Evolutionary conservation across 2,329 filamentous ascomycete genomes (phyloP), one percentile per base, ranked within the genome.

Genomic region (Pestalotiopsis fici): DNA sequence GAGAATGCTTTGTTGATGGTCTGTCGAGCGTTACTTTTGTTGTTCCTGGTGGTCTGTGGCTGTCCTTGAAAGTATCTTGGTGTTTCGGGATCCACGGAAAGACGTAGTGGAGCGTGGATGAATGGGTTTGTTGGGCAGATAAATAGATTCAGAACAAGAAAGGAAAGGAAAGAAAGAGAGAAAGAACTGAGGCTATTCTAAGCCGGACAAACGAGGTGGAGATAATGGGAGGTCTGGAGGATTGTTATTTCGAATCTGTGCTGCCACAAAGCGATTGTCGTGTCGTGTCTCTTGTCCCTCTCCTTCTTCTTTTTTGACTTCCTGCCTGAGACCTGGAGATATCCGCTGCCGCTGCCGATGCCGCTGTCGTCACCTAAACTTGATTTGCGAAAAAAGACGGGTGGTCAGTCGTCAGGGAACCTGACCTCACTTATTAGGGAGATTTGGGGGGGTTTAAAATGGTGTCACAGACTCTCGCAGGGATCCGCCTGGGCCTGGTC

Each of bases 401-500:
- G 43, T 50, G 43, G 43, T 50, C 43, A 50, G 21, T 21, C 31
- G 31, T 50, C 43, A 50, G 43, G n/a, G 21, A 50, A 21, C 6
- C 43, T 50, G 18, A 21, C 31, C 21, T 23, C 43, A 18, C 21
- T 50, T 50, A 50, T 50, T 50, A 50, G 43, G 43, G 43, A 50
- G 43, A 50, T 50, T 43, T 50, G 43, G 57, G 57, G 25, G 28
- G 57, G 27, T 60, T 60, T 60, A 60, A 60, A 37, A 60, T 35
- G 25, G 57, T 60, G 28, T 60, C 27, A 60, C 57, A 39, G 31
- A 35, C 31, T 6, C 31, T 35, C 31, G 11, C 43, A 50, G 43
- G 43, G 18, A 18, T 21, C 43, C 18, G 43, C 21, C 55, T 57
- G 9, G 55, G 6, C n/a, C 23, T 27, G 43, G 43, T n/a, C 21